Conservation (phyloP, 805 yeast species). For the Kurtzmaniella fragi region DNA sequence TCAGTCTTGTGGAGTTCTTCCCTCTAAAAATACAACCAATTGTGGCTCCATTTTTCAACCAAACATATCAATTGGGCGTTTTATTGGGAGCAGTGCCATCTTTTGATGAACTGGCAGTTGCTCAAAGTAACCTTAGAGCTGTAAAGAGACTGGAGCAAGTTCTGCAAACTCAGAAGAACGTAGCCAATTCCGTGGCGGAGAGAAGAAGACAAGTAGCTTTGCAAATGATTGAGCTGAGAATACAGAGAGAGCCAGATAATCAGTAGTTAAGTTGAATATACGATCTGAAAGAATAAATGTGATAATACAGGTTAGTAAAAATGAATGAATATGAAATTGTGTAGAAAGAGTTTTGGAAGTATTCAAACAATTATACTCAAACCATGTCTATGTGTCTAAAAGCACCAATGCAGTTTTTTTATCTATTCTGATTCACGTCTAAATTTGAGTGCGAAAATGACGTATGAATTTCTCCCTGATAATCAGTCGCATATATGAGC, state of each 20-base stretch:
- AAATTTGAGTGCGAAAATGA: no score
- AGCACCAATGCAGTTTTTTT: no score
- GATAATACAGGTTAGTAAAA: not conserved
- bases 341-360: no score
- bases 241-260: conserved; percentile 19
- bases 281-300: not conserved
- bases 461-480: no score
- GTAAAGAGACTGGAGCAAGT: conserved; percentile 52
- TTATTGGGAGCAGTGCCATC: conserved; percentile 49
- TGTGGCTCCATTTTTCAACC: conserved; percentile 46
- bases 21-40: conserved; percentile 56
- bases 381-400: no score
- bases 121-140: conserved; percentile 68
- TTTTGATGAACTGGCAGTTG: conserved; percentile 65
- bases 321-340: not conserved
- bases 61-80: conserved; percentile 29
- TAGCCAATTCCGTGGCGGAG: conserved; percentile 54
- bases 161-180: conserved; percentile 34
- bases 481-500: no score
- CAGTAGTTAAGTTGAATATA: not conserved
- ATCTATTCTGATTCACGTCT: no score
- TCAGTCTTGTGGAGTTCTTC: conserved; percentile 78
- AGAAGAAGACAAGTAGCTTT: conserved; percentile 74
- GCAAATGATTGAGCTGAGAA: conserved; percentile 67
- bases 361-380: no score